Percentiles rank a stretch among this genome's conserved stretches.
These are phyloP conservation scores for Nephelium lappaceum DNA, from an alignment of 345 rosid species.

Conservation along the genomic window DNA sequence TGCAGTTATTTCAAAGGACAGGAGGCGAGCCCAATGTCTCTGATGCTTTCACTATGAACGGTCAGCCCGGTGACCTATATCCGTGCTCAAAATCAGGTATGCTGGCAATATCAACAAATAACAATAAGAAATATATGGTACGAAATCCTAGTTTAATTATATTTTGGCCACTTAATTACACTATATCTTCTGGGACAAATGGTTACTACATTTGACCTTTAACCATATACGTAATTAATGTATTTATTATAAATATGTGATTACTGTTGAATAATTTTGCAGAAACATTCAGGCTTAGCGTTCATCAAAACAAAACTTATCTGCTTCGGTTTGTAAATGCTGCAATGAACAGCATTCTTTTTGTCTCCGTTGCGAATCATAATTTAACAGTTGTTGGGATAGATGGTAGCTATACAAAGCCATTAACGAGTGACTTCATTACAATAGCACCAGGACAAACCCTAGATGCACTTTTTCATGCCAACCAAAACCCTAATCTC, in stretches of 20 bases:
- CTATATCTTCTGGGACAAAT: too few species aligned
- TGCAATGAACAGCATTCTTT: slow-evolving; percentile 36
- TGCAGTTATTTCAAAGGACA: background rate
- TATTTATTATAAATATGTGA: background rate
- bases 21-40: slow-evolving; percentile 37
- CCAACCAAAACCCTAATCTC: slow-evolving; percentile 38
- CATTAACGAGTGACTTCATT: slow-evolving; percentile 34
- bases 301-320: slow-evolving; percentile 44
- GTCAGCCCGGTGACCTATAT: slow-evolving; percentile 48
- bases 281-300: slow-evolving; percentile 41
- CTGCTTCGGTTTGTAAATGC: slow-evolving; percentile 41
- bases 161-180: too few species aligned
- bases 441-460: slow-evolving; percentile 64
- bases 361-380: slow-evolving; percentile 46
- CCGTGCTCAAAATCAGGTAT: slow-evolving; percentile 38
- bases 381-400: slow-evolving; percentile 40
- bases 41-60: slow-evolving; percentile 43
- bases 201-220: too few species aligned
- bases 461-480: slow-evolving; percentile 49
- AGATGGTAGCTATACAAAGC: slow-evolving; percentile 58
- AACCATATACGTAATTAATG: too few species aligned
- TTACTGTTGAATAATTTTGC: background rate
- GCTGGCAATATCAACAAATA: too few species aligned
- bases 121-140: too few species aligned
- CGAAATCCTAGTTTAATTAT: too few species aligned